phyloP scores from a whole-genome alignment of 2,329 filamentous ascomycete genomes.

The Sporothrix curviconia region DNA sequence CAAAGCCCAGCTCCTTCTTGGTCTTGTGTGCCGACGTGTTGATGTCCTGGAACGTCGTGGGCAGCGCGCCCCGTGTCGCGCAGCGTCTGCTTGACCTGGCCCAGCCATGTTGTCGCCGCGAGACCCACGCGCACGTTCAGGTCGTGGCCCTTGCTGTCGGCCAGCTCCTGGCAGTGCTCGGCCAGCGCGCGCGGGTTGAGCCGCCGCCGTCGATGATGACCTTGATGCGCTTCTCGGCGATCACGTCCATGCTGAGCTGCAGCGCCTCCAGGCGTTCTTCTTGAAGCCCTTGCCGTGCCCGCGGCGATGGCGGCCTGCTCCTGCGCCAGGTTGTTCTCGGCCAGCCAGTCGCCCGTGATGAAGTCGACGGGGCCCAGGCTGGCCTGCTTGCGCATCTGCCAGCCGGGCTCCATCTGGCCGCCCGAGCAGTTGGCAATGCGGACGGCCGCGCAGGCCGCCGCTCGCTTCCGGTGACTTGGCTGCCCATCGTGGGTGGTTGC shows the following conservation, averaged over 20 bases:
- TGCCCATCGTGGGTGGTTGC: not conserved
- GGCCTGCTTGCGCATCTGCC: conserved; percentile 12
- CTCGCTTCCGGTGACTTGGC: not conserved
- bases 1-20: conserved; percentile 27
- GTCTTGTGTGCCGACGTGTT: not conserved
- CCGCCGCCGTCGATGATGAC: conserved; percentile 43
- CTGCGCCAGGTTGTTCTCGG: conserved; percentile 25
- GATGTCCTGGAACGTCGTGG: conserved; percentile 4
- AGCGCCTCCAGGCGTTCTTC: conserved; percentile 11
- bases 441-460: conserved; percentile 25
- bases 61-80: not conserved
- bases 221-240: conserved; percentile 38
- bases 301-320: conserved; percentile 5
- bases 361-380: conserved; percentile 23
- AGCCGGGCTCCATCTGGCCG: conserved; percentile 11
- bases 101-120: conserved; percentile 30
- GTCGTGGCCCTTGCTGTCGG: not conserved
- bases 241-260: conserved; percentile 14
- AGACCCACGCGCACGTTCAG: not conserved
- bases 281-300: conserved; percentile 9
- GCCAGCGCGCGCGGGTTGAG: conserved; percentile 20
- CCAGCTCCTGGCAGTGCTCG: not conserved
- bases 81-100: conserved; percentile 12
- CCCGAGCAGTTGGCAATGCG: conserved; percentile 34
- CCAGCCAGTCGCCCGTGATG: conserved; percentile 24